A percentile compares a stretch with the other conserved stretches of the same genome.
These are phyloP conservation scores for Boletellus ananas DNA, from an alignment of 768 basidiomycete species.

Conservation along the genomic window DNA sequence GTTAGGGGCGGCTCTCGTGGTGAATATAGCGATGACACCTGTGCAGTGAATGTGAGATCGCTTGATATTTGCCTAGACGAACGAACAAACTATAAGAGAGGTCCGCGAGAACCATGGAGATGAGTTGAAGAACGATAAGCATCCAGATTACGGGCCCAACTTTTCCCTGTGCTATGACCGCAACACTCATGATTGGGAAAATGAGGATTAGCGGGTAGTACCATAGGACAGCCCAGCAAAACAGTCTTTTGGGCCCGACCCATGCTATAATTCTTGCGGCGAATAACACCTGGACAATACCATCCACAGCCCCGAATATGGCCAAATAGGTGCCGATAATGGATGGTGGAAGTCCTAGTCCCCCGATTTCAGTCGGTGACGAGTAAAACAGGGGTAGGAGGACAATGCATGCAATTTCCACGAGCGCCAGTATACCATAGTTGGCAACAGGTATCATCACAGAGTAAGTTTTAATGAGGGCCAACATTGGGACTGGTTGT, in stretches of 20 bases:
- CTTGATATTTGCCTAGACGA: neutral
- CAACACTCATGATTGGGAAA: constrained; percentile 43
- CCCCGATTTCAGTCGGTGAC: constrained; percentile 40
- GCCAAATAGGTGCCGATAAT: constrained; percentile 40
- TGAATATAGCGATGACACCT: constrained; percentile 49
- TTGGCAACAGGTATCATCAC: constrained; percentile 41
- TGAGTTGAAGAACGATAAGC: constrained; percentile 28
- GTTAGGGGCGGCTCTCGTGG: constrained; percentile 50
- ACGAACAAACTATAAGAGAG: constrained; percentile 38
- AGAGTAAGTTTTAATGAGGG: constrained; percentile 20
- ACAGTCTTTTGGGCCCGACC: constrained; percentile 40
- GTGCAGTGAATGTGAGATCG: neutral
- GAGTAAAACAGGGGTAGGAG: constrained; percentile 45
- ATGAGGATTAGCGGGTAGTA: constrained; percentile 36
- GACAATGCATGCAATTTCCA: constrained; percentile 37
- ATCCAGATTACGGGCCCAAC: constrained; percentile 36
- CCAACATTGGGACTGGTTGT: constrained; percentile 32
- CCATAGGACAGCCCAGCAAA: constrained; percentile 35
- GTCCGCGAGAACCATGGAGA: constrained; percentile 33
- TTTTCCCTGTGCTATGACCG: constrained; percentile 31
- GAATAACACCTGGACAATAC: constrained; percentile 38
- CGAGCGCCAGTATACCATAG: constrained; percentile 39
- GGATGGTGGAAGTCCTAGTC: constrained; percentile 38
- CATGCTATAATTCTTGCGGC: constrained; percentile 37
- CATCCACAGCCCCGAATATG: constrained; percentile 35